Percentiles rank a stretch among this genome's conserved stretches.
These are phyloP conservation scores for Musa beccarii DNA, from an alignment of 176 grass and related monocot genomes.

Conservation along the genomic window DNA sequence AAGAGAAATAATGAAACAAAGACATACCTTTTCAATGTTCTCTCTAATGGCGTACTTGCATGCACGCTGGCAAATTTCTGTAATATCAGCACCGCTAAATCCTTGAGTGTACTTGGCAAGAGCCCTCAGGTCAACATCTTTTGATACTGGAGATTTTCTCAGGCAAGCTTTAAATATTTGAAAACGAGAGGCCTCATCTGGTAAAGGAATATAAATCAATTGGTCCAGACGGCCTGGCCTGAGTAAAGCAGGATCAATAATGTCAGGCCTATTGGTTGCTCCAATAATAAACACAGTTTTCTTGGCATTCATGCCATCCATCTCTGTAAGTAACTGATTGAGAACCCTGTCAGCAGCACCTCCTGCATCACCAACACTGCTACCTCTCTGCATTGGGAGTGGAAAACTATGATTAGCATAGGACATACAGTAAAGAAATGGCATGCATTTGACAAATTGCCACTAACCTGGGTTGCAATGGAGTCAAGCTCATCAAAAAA, in stretches of 20 bases:
- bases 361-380: constrained; percentile 23
- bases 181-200: constrained; percentile 11
- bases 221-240: constrained; percentile 15
- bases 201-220: constrained; percentile 22
- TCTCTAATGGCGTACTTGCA: constrained; percentile 22
- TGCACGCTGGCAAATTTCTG: constrained; percentile 21
- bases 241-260: constrained; percentile 18
- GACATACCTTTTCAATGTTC: constrained; percentile 18
- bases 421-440: not conserved
- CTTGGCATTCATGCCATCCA: constrained; percentile 21
- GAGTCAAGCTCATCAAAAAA: constrained; percentile 25
- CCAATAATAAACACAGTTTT: constrained; percentile 24
- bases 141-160: constrained; percentile 15
- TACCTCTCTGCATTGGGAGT: constrained; percentile 2
- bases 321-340: constrained; percentile 19
- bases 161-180: constrained; percentile 20
- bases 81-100: constrained; percentile 23
- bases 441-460: not conserved
- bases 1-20: too few species aligned
- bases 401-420: not conserved
- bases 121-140: constrained; percentile 6
- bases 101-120: constrained; percentile 21
- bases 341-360: constrained; percentile 26
- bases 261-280: constrained; percentile 21
- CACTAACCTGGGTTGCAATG: constrained; percentile 17